Percentiles rank a stretch among this genome's conserved stretches.
phyloP scores from a whole-genome alignment of 306 rosid species.

The Canavalia gladiata region DNA sequence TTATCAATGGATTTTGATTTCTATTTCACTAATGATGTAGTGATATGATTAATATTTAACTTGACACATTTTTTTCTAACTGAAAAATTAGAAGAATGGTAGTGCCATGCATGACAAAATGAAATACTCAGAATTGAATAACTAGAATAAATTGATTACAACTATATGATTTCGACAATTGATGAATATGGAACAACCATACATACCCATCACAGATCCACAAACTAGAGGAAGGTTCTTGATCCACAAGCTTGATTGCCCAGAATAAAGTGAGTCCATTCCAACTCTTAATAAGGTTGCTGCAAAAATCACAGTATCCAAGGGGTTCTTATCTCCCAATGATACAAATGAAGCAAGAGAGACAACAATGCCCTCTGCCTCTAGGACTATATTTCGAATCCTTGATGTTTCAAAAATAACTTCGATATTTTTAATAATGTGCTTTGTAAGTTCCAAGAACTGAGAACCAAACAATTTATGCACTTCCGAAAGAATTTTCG shows the following conservation, averaged over 20 bases:
- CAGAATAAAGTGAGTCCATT: slow-evolving; percentile 62
- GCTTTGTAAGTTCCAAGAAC: slow-evolving; percentile 69
- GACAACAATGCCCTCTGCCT: slow-evolving; percentile 59
- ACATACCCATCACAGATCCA: slow-evolving; percentile 77
- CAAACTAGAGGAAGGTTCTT: slow-evolving; percentile 76
- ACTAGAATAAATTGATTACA: slow-evolving; percentile 8
- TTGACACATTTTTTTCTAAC: neutral
- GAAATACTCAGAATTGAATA: slow-evolving; percentile 27
- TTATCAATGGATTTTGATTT: slow-evolving; percentile 29
- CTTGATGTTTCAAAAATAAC: slow-evolving; percentile 67
- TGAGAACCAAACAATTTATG: slow-evolving; percentile 60
- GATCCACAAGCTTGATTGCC: slow-evolving; percentile 63
- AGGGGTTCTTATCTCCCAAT: slow-evolving; percentile 74
- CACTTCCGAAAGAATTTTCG: slow-evolving; percentile 66
- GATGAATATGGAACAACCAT: slow-evolving; percentile 40
- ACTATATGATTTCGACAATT: slow-evolving; percentile 23
- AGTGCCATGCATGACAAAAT: slow-evolving; percentile 3
- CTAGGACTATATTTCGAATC: slow-evolving; percentile 56
- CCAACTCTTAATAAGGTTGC: slow-evolving; percentile 65
- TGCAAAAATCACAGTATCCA: slow-evolving; percentile 73
- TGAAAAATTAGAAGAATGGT: neutral
- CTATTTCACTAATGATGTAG: slow-evolving; percentile 12
- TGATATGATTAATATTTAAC: slow-evolving; percentile 15
- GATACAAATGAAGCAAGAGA: slow-evolving; percentile 75
- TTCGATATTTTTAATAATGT: slow-evolving; percentile 68